Percentiles rank a stretch among this genome's conserved stretches.
Conservation (phyloP, 495 filamentous ascomycete species). For the Hyaloscypha variabilis region DNA sequence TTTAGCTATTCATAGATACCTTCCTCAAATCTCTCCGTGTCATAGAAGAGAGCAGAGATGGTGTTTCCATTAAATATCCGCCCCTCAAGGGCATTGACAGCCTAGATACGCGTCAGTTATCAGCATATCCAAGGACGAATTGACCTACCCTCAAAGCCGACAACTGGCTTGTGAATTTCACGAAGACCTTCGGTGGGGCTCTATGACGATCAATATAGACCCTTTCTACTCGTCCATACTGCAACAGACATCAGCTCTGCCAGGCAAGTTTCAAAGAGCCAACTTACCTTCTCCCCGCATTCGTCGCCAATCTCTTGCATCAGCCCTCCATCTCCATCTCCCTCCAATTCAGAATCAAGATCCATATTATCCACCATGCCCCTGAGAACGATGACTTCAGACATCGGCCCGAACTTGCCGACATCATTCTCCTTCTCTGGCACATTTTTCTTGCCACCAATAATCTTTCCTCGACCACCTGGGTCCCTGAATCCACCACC, state of each 20-base stretch:
- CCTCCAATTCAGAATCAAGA: slow-evolving; percentile 63
- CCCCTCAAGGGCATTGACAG: slow-evolving; percentile 84
- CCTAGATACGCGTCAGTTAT: slow-evolving; percentile 37
- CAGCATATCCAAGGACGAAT: not conserved
- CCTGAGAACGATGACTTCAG: slow-evolving; percentile 73
- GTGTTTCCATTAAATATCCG: slow-evolving; percentile 84
- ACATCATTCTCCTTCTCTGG: slow-evolving; percentile 46
- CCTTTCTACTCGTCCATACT: slow-evolving; percentile 87
- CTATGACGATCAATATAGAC: slow-evolving; percentile 68
- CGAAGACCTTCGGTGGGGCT: slow-evolving; percentile 71
- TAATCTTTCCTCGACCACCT: slow-evolving; percentile 75
- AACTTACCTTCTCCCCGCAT: slow-evolving; percentile 72
- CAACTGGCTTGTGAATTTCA: slow-evolving; percentile 82
- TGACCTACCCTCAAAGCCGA: slow-evolving; percentile 65
- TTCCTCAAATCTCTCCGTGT: slow-evolving; percentile 76
- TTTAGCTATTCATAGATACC: slow-evolving; percentile 57
- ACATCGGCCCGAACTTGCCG: slow-evolving; percentile 73
- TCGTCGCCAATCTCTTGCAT: slow-evolving; percentile 95
- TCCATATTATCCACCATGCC: slow-evolving; percentile 85
- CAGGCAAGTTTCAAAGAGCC: not conserved
- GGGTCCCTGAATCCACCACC: slow-evolving; percentile 76
- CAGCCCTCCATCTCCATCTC: slow-evolving; percentile 63
- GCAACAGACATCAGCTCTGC: slow-evolving; percentile 22
- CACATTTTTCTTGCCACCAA: slow-evolving; percentile 64
- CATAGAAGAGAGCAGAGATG: slow-evolving; percentile 78